These are phyloP conservation scores for Endoconidiophora laricicola DNA, from an alignment of 2,329 filamentous ascomycete genomes.

Conservation along the genomic window DNA sequence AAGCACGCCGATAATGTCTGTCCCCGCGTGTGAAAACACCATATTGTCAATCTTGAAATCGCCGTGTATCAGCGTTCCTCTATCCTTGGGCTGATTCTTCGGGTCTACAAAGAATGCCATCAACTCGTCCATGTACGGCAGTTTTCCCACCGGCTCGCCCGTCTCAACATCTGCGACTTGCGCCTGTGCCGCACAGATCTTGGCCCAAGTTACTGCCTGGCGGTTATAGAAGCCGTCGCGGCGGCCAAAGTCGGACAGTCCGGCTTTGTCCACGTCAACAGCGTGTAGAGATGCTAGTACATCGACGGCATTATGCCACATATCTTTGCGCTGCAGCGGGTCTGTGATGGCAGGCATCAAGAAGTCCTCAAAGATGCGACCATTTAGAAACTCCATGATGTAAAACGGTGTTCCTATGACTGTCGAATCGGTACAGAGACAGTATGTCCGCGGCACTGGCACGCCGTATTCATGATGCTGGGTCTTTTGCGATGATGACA, in stretches of 20 bases:
- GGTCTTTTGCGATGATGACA: too few relatives aligned
- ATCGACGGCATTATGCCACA: conserved; percentile 74
- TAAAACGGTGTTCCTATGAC: conserved; percentile 89
- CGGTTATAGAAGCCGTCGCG: conserved; percentile 64
- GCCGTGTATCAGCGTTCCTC: conserved; percentile 70
- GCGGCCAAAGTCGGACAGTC: conserved; percentile 58
- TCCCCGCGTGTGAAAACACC: conserved; percentile 77
- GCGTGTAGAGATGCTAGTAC: conserved; percentile 77
- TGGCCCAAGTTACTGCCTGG: conserved; percentile 68
- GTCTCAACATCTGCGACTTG: conserved; percentile 61
- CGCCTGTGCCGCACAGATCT: conserved; percentile 65
- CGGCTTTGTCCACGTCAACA: conserved; percentile 48
- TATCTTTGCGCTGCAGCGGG: conserved; percentile 46
- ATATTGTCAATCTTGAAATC: conserved; percentile 94
- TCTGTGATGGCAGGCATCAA: conserved; percentile 56
- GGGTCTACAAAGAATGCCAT: conserved; percentile 60
- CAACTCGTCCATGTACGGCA: conserved; percentile 72
- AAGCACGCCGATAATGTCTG: conserved; percentile 77
- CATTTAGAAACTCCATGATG: conserved; percentile 90
- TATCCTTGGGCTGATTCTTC: conserved; percentile 55
- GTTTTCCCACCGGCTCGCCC: conserved; percentile 55
- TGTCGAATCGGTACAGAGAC: conserved; percentile 65
- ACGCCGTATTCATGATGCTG: conserved; percentile 29
- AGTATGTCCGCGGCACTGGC: conserved; percentile 68
- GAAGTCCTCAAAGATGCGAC: conserved; percentile 83